These are phyloP conservation scores for Penicillium mononematosum DNA, from an alignment of 495 filamentous ascomycete genomes.

Conservation along the genomic window DNA sequence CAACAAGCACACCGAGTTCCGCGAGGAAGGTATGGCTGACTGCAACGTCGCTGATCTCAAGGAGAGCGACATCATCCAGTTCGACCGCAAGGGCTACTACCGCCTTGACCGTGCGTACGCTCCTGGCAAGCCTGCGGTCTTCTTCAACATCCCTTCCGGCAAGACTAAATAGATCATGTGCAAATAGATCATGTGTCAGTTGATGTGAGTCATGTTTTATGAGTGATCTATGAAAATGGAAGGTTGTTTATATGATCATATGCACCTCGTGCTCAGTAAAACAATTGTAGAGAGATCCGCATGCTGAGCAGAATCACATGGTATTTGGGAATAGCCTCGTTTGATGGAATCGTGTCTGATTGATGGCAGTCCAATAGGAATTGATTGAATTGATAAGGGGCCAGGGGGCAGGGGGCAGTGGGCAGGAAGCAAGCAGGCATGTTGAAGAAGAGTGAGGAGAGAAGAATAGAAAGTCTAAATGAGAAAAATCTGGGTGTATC, in stretches of 20 bases:
- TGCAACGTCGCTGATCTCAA: conserved; percentile 72
- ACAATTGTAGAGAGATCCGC: background rate
- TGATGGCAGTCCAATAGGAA: too few relatives aligned
- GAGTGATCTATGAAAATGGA: conserved; percentile 6
- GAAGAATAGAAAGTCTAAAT: too few relatives aligned
- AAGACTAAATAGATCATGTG: conserved; percentile 46
- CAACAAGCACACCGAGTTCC: conserved; percentile 71
- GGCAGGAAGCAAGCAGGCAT: too few relatives aligned
- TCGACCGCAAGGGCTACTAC: conserved; percentile 91
- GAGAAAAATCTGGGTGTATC: too few relatives aligned
- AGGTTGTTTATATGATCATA: background rate
- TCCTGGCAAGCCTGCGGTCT: conserved; percentile 62
- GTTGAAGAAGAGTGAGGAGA: too few relatives aligned
- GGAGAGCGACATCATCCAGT: conserved; percentile 86
- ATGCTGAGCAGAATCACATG: background rate
- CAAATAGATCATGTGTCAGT: conserved; percentile 28
- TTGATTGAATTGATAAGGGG: too few relatives aligned
- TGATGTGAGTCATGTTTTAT: conserved; percentile 10
- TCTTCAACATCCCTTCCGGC: conserved; percentile 78
- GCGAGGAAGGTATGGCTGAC: conserved; percentile 74
- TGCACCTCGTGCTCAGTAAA: background rate
- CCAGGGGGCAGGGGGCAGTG: too few relatives aligned
- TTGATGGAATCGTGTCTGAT: too few relatives aligned
- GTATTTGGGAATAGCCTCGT: background rate
- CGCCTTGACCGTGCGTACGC: conserved; percentile 64